These are phyloP conservation scores for Aspergillus hancockii DNA, from an alignment of 495 filamentous ascomycete species.

Conservation along the genomic window DNA sequence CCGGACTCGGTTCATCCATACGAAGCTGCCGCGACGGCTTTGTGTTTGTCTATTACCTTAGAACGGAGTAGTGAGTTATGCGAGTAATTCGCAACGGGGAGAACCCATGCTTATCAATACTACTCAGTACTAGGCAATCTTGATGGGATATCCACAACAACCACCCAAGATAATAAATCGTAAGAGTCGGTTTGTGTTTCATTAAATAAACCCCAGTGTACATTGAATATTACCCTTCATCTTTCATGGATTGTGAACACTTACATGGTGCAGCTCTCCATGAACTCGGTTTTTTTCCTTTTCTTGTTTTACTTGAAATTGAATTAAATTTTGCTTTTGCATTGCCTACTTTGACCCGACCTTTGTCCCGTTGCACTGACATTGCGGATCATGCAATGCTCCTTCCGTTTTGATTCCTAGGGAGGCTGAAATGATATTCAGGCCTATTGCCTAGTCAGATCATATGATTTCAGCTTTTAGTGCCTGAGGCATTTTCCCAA, in stretches of 20 bases:
- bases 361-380: not conserved
- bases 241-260: not conserved
- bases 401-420: not conserved
- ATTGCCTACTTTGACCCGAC: not conserved
- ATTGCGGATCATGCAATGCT: conserved; percentile 2
- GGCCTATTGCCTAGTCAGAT: not conserved
- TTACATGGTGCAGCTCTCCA: too few species aligned
- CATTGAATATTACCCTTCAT: not conserved
- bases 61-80: not conserved
- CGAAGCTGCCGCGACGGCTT: not conserved
- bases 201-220: not conserved
- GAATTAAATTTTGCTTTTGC: not conserved
- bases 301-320: not conserved
- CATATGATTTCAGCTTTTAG: not conserved
- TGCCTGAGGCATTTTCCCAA: not conserved
- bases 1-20: conserved; percentile 3
- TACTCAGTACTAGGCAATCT: not conserved
- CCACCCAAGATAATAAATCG: not conserved
- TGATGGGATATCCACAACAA: not conserved
- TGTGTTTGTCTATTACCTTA: not conserved
- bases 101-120: not conserved
- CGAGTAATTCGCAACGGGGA: conserved; percentile 1
- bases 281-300: not conserved
- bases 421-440: conserved; percentile 1
- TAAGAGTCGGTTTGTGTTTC: too few species aligned